Evolutionary conservation across 163 green algal species (phyloP).

Genomic region (Botryococcus braunii): DNA sequence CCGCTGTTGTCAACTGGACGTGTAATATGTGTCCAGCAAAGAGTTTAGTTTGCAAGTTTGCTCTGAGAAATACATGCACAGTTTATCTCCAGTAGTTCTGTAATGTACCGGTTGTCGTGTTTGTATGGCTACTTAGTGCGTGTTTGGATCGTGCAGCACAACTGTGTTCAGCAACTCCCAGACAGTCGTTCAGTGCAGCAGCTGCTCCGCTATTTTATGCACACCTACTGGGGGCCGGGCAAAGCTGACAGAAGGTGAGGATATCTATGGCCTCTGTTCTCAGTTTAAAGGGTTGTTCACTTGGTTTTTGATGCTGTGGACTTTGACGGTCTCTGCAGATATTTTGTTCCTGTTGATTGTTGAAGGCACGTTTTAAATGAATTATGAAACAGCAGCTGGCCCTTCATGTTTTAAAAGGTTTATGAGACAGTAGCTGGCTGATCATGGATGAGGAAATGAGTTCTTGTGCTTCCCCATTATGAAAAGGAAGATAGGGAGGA

Average conservation of each 20-base stretch:
- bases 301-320: not conserved
- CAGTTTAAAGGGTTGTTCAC: too few relatives aligned
- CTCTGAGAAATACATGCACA: too few relatives aligned
- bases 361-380: not conserved
- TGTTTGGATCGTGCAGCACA: conserved; percentile 65
- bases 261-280: not conserved
- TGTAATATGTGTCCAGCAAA: not conserved
- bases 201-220: conserved; percentile 92
- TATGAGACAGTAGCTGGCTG: not conserved
- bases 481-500: not conserved
- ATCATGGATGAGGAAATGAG: not conserved
- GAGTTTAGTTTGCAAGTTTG: too few relatives aligned
- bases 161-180: conserved; percentile 97
- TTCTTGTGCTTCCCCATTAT: not conserved
- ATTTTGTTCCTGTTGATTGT: not conserved
- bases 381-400: not conserved
- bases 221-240: conserved; percentile 71
- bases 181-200: conserved; percentile 84
- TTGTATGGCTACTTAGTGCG: not conserved
- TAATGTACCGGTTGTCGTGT: not conserved
- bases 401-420: not conserved
- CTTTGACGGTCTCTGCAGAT: not conserved
- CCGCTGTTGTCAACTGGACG: not conserved
- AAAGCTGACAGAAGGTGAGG: conserved; percentile 12
- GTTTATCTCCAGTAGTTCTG: too few relatives aligned